Evolutionary conservation across 176 grass and related monocot species (phyloP).

Genomic region (Chloris gayana): DNA sequence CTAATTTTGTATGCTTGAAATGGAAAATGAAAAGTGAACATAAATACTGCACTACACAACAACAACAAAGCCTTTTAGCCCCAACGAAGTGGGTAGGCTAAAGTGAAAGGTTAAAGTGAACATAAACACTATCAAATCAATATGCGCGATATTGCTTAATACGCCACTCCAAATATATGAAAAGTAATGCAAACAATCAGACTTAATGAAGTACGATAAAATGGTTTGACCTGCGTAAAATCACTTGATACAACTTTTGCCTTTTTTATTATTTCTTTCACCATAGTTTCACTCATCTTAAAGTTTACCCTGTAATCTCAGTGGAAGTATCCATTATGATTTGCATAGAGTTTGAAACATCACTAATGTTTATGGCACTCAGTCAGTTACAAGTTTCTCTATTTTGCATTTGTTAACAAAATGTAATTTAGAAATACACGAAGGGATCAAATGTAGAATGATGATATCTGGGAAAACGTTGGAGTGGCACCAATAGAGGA

Average conservation of each 20-base stretch:
- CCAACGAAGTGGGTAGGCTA: background rate
- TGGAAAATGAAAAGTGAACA: background rate
- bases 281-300: too few relatives aligned
- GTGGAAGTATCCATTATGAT: background rate
- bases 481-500: too few relatives aligned
- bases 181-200: background rate
- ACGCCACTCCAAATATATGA: background rate
- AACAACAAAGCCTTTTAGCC: too few relatives aligned
- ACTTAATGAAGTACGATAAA: too few relatives aligned
- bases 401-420: background rate
- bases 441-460: too few relatives aligned
- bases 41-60: background rate
- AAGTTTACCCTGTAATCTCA: too few relatives aligned
- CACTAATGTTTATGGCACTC: background rate
- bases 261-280: too few relatives aligned
- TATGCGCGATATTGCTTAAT: background rate
- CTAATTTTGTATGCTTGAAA: constrained; percentile 4
- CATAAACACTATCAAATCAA: constrained; percentile 3
- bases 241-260: too few relatives aligned
- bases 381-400: background rate
- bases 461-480: too few relatives aligned
- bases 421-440: background rate
- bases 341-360: background rate
- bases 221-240: too few relatives aligned
- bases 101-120: background rate